These are phyloP conservation scores for Lithospermum erythrorhizon DNA, from an alignment of 257 asterid species.

Conservation along the genomic window DNA sequence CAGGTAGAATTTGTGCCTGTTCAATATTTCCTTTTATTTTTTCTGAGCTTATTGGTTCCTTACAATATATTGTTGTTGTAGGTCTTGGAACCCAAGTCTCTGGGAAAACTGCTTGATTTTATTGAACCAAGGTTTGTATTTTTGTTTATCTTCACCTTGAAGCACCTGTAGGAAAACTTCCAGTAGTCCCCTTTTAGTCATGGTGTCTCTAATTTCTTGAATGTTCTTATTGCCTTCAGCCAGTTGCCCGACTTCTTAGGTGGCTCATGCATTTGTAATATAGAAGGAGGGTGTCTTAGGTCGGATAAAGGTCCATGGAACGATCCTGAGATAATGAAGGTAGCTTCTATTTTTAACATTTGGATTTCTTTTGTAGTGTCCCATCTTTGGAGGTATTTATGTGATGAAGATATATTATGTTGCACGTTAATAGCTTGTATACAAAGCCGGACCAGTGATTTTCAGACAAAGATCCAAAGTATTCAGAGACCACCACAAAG, in stretches of 20 bases:
- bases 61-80: constrained; percentile 17
- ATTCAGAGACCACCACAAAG: constrained; percentile 34
- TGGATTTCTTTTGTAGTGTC: not conserved
- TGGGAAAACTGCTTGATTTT: constrained; percentile 67
- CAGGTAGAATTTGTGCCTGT: constrained; percentile 33
- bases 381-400: not conserved
- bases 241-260: constrained; percentile 91
- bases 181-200: not conserved
- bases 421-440: constrained; percentile 43
- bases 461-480: constrained; percentile 33
- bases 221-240: constrained; percentile 27
- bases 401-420: not conserved
- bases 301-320: constrained; percentile 94
- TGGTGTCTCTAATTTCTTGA: constrained; percentile 15
- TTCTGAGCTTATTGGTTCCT: constrained; percentile 14
- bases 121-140: constrained; percentile 59
- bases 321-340: constrained; percentile 90
- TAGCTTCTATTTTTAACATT: constrained; percentile 4
- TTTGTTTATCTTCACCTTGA: constrained; percentile 9
- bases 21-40: not conserved
- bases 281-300: constrained; percentile 86
- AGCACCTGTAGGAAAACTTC: not conserved
- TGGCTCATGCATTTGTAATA: constrained; percentile 70
- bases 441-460: constrained; percentile 36
- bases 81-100: constrained; percentile 74